Conservation (phyloP, 441 rosid species). For the Populus hybrid region DNA sequence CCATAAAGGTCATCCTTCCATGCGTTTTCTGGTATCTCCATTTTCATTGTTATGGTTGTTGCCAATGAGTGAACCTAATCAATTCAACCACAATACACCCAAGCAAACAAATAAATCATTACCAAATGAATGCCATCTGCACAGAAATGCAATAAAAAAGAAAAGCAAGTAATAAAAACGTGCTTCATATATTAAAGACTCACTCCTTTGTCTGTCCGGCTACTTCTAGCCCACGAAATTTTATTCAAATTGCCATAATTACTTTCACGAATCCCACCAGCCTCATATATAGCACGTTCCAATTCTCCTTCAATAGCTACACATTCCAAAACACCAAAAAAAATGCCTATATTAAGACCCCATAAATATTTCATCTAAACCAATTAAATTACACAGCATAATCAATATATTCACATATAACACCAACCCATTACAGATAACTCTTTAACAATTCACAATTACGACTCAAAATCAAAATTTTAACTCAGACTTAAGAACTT, state of each 20-base stretch:
- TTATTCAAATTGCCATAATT: constrained; percentile 76
- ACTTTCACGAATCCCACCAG: constrained; percentile 83
- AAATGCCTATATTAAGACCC: background rate
- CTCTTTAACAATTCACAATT: too few species aligned
- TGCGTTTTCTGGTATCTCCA: constrained; percentile 88
- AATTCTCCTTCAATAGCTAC: constrained; percentile 86
- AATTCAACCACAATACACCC: background rate
- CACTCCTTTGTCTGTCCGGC: constrained; percentile 94
- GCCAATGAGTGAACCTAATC: constrained; percentile 87
- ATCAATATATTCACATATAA: too few species aligned
- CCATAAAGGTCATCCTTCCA: constrained; percentile 83
- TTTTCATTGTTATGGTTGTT: constrained; percentile 70
- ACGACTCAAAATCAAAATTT: background rate
- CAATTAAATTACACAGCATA: background rate
- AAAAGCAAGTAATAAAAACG: background rate
- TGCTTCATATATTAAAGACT: constrained; percentile 23
- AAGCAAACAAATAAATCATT: background rate
- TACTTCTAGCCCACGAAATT: constrained; percentile 89
- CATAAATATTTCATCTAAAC: background rate
- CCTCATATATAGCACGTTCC: constrained; percentile 73
- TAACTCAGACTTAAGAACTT: constrained; percentile 18
- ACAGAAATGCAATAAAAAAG: background rate
- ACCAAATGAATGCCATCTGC: background rate
- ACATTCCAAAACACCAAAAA: constrained; percentile 12
- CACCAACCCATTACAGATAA: too few species aligned